phyloP scores from a whole-genome alignment of 352 stramenopile genomes.

The Pythium periplocum region DNA sequence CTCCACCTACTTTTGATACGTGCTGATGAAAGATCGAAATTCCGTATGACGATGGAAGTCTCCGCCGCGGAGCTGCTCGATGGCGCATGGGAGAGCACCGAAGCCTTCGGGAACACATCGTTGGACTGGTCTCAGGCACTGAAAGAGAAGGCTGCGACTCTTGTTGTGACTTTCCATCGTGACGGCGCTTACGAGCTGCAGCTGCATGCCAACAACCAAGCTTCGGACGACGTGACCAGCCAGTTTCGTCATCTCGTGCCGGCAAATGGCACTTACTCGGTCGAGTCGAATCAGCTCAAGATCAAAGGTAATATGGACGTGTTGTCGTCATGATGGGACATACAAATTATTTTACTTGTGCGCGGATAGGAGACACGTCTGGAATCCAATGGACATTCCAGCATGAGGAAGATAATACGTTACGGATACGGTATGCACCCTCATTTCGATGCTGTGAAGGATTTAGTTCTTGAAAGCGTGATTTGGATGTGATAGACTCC shows the following conservation, averaged over 20 bases:
- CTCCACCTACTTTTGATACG: too few relatives aligned
- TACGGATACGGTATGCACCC: conserved; percentile 39
- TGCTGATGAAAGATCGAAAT: too few relatives aligned
- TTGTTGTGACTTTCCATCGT: conserved; percentile 34
- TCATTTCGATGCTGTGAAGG: neutral
- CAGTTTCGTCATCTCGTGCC: conserved; percentile 51
- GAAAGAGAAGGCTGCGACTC: conserved; percentile 36
- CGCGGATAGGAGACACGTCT: conserved; percentile 31
- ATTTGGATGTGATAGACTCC: conserved; percentile 25
- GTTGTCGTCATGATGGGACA: neutral
- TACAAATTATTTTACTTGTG: conserved; percentile 2
- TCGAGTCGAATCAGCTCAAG: conserved; percentile 20
- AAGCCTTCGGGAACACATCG: conserved; percentile 72
- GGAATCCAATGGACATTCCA: conserved; percentile 65
- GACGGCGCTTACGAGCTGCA: conserved; percentile 34
- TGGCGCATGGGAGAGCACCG: conserved; percentile 56
- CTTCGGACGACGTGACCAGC: conserved; percentile 32
- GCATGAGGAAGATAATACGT: conserved; percentile 55
- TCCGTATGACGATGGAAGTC: too few relatives aligned
- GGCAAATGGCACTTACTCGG: conserved; percentile 31
- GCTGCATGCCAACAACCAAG: conserved; percentile 17
- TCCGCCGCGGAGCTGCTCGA: conserved; percentile 3
- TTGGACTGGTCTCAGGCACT: conserved; percentile 74
- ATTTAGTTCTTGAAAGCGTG: neutral
- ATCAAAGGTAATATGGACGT: conserved; percentile 22